Percentiles rank a stretch among this genome's conserved stretches.
phyloP scores from a whole-genome alignment of 2,329 filamentous ascomycete species.

The Colletotrichum endophyticum region DNA sequence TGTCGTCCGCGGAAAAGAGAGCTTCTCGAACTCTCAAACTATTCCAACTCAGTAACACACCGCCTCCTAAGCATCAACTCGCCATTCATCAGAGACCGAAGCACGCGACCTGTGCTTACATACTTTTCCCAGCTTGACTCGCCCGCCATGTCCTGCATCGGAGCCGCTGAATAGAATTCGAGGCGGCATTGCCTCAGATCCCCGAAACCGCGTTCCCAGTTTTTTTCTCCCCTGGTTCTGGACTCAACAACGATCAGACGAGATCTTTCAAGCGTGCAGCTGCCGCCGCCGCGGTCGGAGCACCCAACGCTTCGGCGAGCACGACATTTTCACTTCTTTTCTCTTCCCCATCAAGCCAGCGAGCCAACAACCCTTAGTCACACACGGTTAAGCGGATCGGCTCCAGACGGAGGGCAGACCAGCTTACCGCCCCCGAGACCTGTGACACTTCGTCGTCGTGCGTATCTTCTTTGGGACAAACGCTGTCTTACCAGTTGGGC shows the following conservation, averaged over 20 bases:
- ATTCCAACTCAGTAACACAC: not conserved
- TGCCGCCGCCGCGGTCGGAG: not conserved
- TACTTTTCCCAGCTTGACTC: not conserved
- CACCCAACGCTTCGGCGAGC: not conserved
- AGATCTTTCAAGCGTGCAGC: not conserved
- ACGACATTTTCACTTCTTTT: not conserved
- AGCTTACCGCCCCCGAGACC: not conserved
- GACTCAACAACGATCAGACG: not conserved
- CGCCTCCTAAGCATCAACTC: not conserved
- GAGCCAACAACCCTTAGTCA: not conserved
- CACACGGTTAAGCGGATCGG: not conserved
- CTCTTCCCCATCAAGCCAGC: not conserved
- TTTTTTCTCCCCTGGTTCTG: not conserved
- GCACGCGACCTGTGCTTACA: not conserved
- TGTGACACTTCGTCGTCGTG: not conserved
- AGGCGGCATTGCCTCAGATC: not conserved
- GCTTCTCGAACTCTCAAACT: not conserved
- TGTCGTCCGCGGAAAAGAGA: not conserved
- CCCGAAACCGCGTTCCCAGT: not conserved
- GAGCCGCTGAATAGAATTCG: not conserved
- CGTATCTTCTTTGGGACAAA: not conserved
- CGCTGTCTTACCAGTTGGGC: not conserved
- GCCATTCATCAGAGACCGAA: not conserved
- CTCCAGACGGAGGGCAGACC: not conserved
- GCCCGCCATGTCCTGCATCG: not conserved